A percentile compares a stretch with the other conserved stretches of the same genome.
Evolutionary conservation across 768 basidiomycete species (phyloP).

Genomic region (Boletus rubropictus): DNA sequence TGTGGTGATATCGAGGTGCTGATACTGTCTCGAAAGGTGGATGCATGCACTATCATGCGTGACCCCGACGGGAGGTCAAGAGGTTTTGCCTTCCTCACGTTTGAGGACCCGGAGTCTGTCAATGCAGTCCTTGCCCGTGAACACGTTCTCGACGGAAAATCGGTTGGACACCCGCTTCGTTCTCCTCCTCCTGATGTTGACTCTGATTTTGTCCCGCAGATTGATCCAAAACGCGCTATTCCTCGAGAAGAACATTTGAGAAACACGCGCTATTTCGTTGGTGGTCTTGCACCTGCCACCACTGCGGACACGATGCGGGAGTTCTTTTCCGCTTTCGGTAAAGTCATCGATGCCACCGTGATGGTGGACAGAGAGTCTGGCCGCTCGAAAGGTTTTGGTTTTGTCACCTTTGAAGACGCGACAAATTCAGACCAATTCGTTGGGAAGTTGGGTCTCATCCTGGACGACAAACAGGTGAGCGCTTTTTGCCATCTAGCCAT

Average conservation of each 20-base stretch:
- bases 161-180: conserved; percentile 38
- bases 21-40: conserved; percentile 43
- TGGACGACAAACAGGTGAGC: conserved; percentile 74
- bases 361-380: conserved; percentile 78
- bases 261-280: conserved; percentile 78
- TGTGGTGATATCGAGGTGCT: conserved; percentile 7
- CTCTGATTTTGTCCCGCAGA: conserved; percentile 36
- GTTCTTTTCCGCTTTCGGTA: conserved; percentile 70
- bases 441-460: conserved; percentile 55
- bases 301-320: conserved; percentile 65
- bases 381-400: conserved; percentile 78
- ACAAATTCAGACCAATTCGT: conserved; percentile 60
- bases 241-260: conserved; percentile 74
- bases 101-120: conserved; percentile 60
- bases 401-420: conserved; percentile 73
- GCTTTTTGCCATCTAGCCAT: no score
- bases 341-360: conserved; percentile 76
- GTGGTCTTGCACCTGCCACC: conserved; percentile 62
- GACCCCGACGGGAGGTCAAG: conserved; percentile 69
- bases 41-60: conserved; percentile 82
- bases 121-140: conserved; percentile 59
- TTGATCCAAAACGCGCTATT: conserved; percentile 84
- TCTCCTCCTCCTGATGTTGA: neutral
- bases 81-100: conserved; percentile 83
- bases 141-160: conserved; percentile 74